Percentiles rank a stretch among this genome's conserved stretches.
Evolutionary conservation across 2,329 filamentous ascomycete genomes (phyloP).

Genomic region (Endoconidiophora laricicola): DNA sequence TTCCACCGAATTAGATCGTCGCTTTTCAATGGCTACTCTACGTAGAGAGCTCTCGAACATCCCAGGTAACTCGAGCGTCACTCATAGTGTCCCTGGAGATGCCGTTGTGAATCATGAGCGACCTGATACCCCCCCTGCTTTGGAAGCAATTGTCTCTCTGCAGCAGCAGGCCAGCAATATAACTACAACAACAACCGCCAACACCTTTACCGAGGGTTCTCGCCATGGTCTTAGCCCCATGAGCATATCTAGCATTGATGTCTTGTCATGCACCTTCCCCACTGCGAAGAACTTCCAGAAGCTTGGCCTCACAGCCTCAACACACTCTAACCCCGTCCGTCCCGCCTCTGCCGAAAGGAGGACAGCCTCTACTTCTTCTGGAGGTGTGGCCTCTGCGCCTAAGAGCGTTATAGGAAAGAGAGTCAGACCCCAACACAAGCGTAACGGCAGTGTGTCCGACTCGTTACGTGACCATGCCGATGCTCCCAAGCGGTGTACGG

Average conservation of each 20-base stretch:
- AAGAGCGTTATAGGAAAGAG: conserved; percentile 41
- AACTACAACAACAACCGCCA: not conserved
- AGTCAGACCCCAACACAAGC: conserved; percentile 51
- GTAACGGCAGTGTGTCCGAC: conserved; percentile 76
- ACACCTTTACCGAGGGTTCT: not conserved
- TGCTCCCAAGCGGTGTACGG: conserved; percentile 34
- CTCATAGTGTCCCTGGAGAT: conserved; percentile 1
- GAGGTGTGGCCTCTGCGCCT: conserved; percentile 40
- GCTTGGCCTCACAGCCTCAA: conserved; percentile 6
- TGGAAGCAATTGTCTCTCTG: not conserved
- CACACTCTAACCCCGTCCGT: conserved; percentile 23
- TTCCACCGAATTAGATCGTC: not conserved
- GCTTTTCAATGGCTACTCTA: conserved; percentile 6
- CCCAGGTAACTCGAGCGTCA: not conserved
- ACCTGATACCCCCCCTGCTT: conserved; percentile 2
- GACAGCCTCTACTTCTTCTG: conserved; percentile 21
- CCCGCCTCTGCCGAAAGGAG: conserved; percentile 22
- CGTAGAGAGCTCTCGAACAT: conserved; percentile 5
- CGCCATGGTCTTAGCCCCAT: conserved; percentile 22
- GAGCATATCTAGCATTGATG: conserved; percentile 42
- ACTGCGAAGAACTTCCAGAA: conserved; percentile 28
- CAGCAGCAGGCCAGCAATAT: not conserved
- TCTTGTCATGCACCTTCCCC: conserved; percentile 48
- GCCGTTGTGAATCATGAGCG: conserved; percentile 1
- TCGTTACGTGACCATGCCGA: conserved; percentile 54